Conservation (phyloP, 768 basidiomycete species). For the Auriculariales sp. region DNA sequence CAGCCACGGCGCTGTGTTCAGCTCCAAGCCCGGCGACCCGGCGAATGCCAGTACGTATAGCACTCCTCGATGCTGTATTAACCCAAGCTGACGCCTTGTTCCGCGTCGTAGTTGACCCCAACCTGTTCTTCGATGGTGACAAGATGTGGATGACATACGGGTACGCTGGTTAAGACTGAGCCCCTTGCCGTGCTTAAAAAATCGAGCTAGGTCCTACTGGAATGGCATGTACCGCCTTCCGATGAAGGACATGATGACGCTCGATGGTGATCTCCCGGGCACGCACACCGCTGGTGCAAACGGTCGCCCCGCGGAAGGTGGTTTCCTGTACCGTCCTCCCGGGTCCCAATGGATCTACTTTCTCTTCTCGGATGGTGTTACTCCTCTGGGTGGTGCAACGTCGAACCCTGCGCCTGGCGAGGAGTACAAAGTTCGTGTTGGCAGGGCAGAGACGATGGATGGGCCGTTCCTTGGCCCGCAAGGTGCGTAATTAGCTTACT, state of each 20-base stretch:
- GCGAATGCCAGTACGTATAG: slow-evolving; percentile 13
- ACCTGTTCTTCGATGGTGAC: slow-evolving; percentile 9
- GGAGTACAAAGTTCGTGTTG: slow-evolving; percentile 14
- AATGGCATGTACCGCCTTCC: background rate
- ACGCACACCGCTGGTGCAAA: background rate
- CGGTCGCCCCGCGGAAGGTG: slow-evolving; percentile 4
- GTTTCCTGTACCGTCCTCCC: slow-evolving; percentile 3
- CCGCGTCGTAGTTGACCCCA: too few relatives aligned
- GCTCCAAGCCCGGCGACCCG: slow-evolving; percentile 5
- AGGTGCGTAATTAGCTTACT: slow-evolving; percentile 4
- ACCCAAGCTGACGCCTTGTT: too few relatives aligned
- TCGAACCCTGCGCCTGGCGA: slow-evolving; percentile 8
- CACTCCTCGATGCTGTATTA: too few relatives aligned
- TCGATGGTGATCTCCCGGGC: background rate
- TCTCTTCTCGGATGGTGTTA: slow-evolving; percentile 11
- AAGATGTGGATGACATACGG: slow-evolving; percentile 11
- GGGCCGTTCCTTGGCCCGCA: slow-evolving; percentile 9
- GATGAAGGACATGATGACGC: background rate
- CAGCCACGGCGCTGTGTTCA: slow-evolving; percentile 13
- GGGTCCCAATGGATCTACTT: background rate
- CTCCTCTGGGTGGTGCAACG: slow-evolving; percentile 5
- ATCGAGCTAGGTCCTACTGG: slow-evolving; percentile 7
- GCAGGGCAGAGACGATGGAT: slow-evolving; percentile 8
- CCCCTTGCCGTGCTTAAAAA: too few relatives aligned
- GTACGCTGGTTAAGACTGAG: too few relatives aligned